Base-by-base conservation (phyloP, 345 rosid genomes). In the Theobroma cacao region DNA sequence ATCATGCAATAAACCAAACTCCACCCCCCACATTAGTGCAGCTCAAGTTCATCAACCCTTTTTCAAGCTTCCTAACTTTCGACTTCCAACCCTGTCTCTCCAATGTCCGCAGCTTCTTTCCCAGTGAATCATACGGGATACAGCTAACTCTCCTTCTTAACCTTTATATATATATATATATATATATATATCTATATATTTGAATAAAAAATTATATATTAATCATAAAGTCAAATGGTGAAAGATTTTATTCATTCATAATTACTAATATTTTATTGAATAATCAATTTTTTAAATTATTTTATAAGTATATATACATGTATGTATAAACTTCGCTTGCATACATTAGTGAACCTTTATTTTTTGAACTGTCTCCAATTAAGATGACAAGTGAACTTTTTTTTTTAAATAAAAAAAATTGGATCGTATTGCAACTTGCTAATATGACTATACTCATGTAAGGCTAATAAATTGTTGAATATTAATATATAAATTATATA, bases 41-140 rank as follows among this genome's bases (percentile, higher is more conserved):
- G 31, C 45, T 75, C 70, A 61, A 61, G 18, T 75, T 60, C 60
- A 75, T 75, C 78, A 47, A 75, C 71, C 58, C 34, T 62, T 75
- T 75, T 61, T 60, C 53, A 26, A 13, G 65, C 58, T 52, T 33
- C 20, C 28, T 5, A 47, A 7, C 64, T 14, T 9, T 12, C 73
- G 26, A 68, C 12, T 58, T 71, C 31, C 43, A 52, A 20, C 45
- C n/a, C n/a, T n/a, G n/a, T n/a, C n/a, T n/a, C n/a, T n/a, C n/a
- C n/a, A n/a, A n/a, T n/a, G n/a, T n/a, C 56, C 18, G 20, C 56
- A 41, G 9, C 45, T 41, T 40, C 4, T 65, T 36, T 36, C 28
- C 9, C 43, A 18, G 22, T 22, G 6, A 5, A 45, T 59, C 52
- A 55, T 53, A 14, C n/a, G n/a, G n/a, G n/a, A n/a, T 75, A 60